A percentile compares a stretch with the other conserved stretches of the same genome.
These are phyloP conservation scores for Lactifluus subvellereus DNA, from an alignment of 768 basidiomycete genomes.

Conservation along the genomic window DNA sequence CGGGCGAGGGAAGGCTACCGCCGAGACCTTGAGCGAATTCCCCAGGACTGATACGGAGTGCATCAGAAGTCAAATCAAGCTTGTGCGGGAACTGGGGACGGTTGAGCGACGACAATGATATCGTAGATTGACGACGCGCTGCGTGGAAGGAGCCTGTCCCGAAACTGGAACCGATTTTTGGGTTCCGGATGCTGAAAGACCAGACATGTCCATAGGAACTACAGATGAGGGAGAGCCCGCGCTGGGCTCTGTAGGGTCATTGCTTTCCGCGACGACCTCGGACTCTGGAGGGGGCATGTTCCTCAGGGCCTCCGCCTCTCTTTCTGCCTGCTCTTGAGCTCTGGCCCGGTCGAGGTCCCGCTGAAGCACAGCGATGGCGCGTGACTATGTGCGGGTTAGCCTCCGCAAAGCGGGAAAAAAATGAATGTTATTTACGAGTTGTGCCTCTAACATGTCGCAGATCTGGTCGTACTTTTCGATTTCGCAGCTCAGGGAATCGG, in stretches of 20 bases:
- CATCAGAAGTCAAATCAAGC: constrained; percentile 71
- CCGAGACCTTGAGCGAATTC: constrained; percentile 53
- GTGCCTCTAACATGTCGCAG: constrained; percentile 71
- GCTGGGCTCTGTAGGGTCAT: not conserved
- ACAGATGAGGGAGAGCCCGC: not conserved
- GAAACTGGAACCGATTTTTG: constrained; percentile 34
- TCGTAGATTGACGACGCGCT: constrained; percentile 63
- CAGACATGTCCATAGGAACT: constrained; percentile 13
- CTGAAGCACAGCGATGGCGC: constrained; percentile 64
- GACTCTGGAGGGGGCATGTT: constrained; percentile 30
- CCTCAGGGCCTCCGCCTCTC: constrained; percentile 29
- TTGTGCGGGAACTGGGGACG: constrained; percentile 66
- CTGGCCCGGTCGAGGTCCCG: constrained; percentile 55
- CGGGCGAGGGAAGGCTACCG: constrained; percentile 66
- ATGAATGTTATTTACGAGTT: constrained; percentile 44
- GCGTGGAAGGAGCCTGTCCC: constrained; percentile 27
- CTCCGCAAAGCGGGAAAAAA: not conserved
- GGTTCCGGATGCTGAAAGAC: constrained; percentile 30
- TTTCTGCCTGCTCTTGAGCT: constrained; percentile 39
- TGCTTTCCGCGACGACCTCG: constrained; percentile 14
- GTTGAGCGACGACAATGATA: constrained; percentile 75
- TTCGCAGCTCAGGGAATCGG: constrained; percentile 61
- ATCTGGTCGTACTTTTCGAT: constrained; percentile 76
- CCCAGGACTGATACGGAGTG: constrained; percentile 59
- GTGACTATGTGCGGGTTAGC: constrained; percentile 41